Conservation (phyloP, 2,329 filamentous ascomycete species). For the Fusarium sp. region DNA sequence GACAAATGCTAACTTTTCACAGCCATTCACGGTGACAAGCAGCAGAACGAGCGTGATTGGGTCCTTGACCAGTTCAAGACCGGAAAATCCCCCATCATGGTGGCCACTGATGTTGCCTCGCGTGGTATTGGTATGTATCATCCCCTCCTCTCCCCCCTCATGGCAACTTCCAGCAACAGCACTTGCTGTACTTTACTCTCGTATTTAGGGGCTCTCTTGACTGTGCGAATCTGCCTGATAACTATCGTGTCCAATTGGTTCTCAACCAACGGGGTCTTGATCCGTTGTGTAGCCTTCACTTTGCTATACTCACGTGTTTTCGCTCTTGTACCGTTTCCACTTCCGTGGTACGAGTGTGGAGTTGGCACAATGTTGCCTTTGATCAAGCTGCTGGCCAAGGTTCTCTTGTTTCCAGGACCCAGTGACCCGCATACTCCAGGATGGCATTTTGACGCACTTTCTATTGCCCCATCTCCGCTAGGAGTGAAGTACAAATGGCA, state of each 20-base stretch:
- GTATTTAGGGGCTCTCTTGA: slow-evolving; percentile 87
- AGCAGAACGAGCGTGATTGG: slow-evolving; percentile 99
- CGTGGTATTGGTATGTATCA: slow-evolving; percentile 99
- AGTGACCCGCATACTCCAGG: slow-evolving; percentile 64
- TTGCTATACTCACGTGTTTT: slow-evolving; percentile 79
- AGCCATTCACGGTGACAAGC: slow-evolving; percentile 99
- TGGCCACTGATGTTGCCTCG: slow-evolving; percentile 98
- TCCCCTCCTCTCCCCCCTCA: slow-evolving; percentile 58
- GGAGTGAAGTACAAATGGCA: slow-evolving; percentile 64
- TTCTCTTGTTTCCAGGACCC: slow-evolving; percentile 68
- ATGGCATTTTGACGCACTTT: slow-evolving; percentile 66
- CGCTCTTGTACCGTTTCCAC: slow-evolving; percentile 75
- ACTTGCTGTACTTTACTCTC: slow-evolving; percentile 87
- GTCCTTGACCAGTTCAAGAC: slow-evolving; percentile 99
- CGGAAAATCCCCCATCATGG: slow-evolving; percentile 99
- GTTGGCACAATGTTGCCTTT: slow-evolving; percentile 80
- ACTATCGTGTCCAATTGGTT: slow-evolving; percentile 83
- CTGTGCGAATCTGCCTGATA: slow-evolving; percentile 93
- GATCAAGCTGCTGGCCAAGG: slow-evolving; percentile 76
- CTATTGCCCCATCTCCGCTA: slow-evolving; percentile 68
- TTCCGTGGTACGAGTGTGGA: slow-evolving; percentile 79
- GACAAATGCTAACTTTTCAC: slow-evolving; percentile 51
- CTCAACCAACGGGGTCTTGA: slow-evolving; percentile 88
- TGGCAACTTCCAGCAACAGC: slow-evolving; percentile 69
- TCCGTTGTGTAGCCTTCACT: slow-evolving; percentile 58